Evolutionary conservation across 148 eudicot genomes (phyloP), one percentile per base, ranked within the genome.

Genomic region (Cornus controversa): DNA sequence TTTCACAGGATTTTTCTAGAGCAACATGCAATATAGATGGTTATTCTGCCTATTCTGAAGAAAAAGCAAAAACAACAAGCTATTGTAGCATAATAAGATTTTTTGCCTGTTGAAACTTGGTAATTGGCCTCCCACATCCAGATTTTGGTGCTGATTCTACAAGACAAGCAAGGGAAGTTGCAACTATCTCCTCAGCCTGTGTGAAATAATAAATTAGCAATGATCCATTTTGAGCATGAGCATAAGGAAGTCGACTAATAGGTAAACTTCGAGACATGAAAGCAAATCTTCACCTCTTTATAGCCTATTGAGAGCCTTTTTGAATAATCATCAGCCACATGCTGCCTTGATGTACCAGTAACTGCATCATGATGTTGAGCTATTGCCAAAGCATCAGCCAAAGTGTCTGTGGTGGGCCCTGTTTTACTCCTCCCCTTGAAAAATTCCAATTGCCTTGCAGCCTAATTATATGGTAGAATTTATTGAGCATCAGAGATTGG

Each of bases 341-440:
- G 99, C 81, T 96, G 99, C 84, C 92, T 84, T 79, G 77, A 81
- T 22, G 99, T 96, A 75, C 99, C 99, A 87, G 84, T 89, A 73
- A 96, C 92, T 75, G 91, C 99, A 85, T 96, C 98, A 83, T 96
- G 99, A 88, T 96, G 99, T 81, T 96, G 98, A 79, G 90, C 98
- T 81, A 93, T 80, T 63, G 92, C 99, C 80, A 96, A 85, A 77
- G 99, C 99, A 85, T 96, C 91, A 62, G 84, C 98, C 67, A 96
- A 83, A 75, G 78, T 79, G 77, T 92, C 94, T 47, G 91, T 89
- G 34, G 83, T 90, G 31, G 95, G 89, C 25, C 97, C 93, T 57
- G 81, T 73, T 72, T 78, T 82, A 80, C 83, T 90, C 86, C 90
- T 96, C 77, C 99, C 99, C 62, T 74, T 82, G 31, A 93, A 77